Evolutionary conservation across 306 rosid species (phyloP).

Genomic region (Alnus rubra): DNA sequence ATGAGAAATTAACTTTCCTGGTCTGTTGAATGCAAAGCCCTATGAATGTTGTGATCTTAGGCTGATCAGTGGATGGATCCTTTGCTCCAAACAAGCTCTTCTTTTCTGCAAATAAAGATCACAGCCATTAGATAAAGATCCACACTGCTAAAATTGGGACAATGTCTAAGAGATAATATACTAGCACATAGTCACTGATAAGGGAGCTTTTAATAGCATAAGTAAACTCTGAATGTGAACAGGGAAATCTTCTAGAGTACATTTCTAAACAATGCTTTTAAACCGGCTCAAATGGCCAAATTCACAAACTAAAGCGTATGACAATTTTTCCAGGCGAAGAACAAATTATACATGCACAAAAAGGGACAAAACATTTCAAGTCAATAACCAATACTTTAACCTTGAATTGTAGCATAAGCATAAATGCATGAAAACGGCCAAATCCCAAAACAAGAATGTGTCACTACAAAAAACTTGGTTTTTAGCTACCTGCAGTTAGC

Average conservation of each 20-base stretch:
- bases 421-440: too few relatives aligned
- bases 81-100: neutral
- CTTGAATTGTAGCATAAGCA: too few relatives aligned
- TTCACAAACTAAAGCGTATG: too few relatives aligned
- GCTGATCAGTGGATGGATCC: neutral
- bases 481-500: too few relatives aligned
- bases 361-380: too few relatives aligned
- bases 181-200: neutral
- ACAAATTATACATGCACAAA: neutral
- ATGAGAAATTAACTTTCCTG: neutral
- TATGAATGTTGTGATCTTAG: neutral
- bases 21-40: neutral
- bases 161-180: too few relatives aligned
- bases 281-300: too few relatives aligned
- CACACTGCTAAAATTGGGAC: neutral
- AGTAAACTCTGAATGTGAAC: neutral
- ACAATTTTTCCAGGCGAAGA: too few relatives aligned
- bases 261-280: neutral
- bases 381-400: too few relatives aligned
- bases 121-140: neutral
- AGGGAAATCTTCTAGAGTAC: neutral
- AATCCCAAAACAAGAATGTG: too few relatives aligned
- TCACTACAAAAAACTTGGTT: too few relatives aligned
- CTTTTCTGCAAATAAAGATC: neutral
- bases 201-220: neutral